phyloP scores from a whole-genome alignment of 106 monocot genomes.

The Dendrobium officinale region DNA sequence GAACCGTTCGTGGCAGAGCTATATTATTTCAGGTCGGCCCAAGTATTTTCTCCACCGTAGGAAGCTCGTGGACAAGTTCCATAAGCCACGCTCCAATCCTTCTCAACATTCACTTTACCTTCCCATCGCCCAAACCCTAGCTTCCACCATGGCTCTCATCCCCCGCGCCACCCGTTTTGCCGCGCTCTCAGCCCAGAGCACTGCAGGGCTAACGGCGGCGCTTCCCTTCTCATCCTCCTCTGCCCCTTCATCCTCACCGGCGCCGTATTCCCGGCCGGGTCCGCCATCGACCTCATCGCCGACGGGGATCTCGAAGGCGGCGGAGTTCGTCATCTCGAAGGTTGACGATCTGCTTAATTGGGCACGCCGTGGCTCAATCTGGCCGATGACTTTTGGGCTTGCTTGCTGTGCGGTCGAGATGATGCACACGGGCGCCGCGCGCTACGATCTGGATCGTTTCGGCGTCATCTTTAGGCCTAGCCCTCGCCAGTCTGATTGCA shows the following conservation, averaged over 20 bases:
- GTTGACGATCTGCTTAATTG: constrained; percentile 96
- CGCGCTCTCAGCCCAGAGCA: constrained; percentile 30
- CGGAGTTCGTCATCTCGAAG: constrained; percentile 95
- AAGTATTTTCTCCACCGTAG: neutral
- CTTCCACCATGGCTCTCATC: constrained; percentile 52
- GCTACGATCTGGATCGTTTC: constrained; percentile 94
- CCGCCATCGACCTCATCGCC: constrained; percentile 53
- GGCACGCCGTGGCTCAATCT: constrained; percentile 86
- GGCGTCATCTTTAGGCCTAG: constrained; percentile 96
- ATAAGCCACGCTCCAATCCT: neutral
- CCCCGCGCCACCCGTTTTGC: constrained; percentile 73
- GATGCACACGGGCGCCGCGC: constrained; percentile 93
- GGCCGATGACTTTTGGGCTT: constrained; percentile 94
- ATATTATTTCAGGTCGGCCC: neutral
- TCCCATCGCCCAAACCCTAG: constrained; percentile 7
- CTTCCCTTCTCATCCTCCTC: constrained; percentile 22
- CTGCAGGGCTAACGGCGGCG: constrained; percentile 8
- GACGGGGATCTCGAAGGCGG: constrained; percentile 72
- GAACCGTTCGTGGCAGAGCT: neutral
- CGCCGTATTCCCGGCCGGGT: constrained; percentile 27
- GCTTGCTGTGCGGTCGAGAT: constrained; percentile 99
- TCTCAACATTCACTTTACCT: neutral
- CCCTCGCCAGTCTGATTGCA: constrained; percentile 96
- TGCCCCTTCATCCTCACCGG: constrained; percentile 32
- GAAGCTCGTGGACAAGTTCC: neutral